phyloP scores from a whole-genome alignment of 2,329 filamentous ascomycete species.

The Colletotrichum aenigma region DNA sequence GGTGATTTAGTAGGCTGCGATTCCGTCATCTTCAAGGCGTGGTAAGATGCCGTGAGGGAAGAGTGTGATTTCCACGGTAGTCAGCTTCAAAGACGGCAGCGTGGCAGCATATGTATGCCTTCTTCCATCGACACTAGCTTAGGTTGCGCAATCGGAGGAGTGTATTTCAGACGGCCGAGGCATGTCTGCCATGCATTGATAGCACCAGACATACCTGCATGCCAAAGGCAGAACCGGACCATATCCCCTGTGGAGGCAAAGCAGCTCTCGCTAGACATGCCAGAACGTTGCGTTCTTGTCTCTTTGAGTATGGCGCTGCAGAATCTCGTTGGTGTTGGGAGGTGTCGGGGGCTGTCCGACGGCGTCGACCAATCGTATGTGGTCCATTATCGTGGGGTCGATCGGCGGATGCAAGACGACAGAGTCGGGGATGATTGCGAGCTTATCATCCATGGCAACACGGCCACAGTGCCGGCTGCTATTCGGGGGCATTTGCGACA shows the following conservation, averaged over 20 bases:
- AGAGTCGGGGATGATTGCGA: conserved; percentile 11
- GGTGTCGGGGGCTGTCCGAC: background rate
- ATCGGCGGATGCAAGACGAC: conserved; percentile 1
- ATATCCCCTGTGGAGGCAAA: background rate
- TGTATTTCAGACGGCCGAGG: background rate
- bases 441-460: background rate
- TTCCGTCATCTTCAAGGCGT: background rate
- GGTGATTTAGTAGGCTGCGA: background rate
- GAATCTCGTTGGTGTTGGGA: background rate
- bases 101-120: background rate
- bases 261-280: background rate
- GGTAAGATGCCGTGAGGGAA: background rate
- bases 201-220: background rate
- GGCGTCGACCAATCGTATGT: background rate
- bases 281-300: background rate
- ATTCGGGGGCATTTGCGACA: background rate
- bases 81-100: background rate
- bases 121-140: background rate
- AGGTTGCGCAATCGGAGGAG: background rate
- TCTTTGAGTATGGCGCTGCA: background rate
- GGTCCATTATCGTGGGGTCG: background rate
- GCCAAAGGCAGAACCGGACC: background rate
- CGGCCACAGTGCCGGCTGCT: background rate
- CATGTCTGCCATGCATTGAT: background rate
- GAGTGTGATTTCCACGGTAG: background rate